phyloP scores from a whole-genome alignment of 768 basidiomycete species.

The Leccinellum albellum region DNA sequence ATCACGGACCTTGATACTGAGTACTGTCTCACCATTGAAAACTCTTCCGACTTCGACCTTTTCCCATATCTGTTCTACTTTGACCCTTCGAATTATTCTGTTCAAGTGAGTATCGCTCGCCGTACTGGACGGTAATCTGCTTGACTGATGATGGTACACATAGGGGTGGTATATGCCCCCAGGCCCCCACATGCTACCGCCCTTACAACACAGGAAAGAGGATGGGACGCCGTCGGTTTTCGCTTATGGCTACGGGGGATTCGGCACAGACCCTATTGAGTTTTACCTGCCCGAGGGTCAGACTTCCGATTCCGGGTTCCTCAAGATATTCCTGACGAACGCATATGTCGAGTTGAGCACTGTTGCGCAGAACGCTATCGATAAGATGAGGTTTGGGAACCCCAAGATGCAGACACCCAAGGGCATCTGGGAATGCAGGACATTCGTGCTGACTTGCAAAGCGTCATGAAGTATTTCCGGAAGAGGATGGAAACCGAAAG shows the following conservation, averaged over 20 bases:
- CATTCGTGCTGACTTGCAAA: slow-evolving; percentile 19
- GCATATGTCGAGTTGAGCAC: slow-evolving; percentile 15
- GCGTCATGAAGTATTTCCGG: neutral
- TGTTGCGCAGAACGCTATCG: slow-evolving; percentile 10
- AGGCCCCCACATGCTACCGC: slow-evolving; percentile 2
- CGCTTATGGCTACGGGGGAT: slow-evolving; percentile 18
- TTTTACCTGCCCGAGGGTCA: slow-evolving; percentile 8
- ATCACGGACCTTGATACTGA: slow-evolving; percentile 10
- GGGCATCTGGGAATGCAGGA: slow-evolving; percentile 17
- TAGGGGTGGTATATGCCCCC: slow-evolving; percentile 15
- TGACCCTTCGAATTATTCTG: slow-evolving; percentile 19
- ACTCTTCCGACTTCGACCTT: slow-evolving; percentile 14
- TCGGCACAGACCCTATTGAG: slow-evolving; percentile 19
- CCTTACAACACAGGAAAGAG: neutral
- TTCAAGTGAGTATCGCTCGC: slow-evolving; percentile 12
- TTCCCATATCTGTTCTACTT: slow-evolving; percentile 25
- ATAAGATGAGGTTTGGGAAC: neutral
- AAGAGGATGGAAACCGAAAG: neutral
- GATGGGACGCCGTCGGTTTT: slow-evolving; percentile 13
- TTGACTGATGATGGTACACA: neutral
- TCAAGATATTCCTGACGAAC: slow-evolving; percentile 22
- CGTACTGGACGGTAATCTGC: neutral
- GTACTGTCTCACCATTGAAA: slow-evolving; percentile 21
- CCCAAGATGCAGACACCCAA: neutral
- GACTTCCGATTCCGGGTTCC: slow-evolving; percentile 17